These are phyloP conservation scores for Candida silvicultrix DNA, from an alignment of 805 yeast genomes.

Conservation along the genomic window DNA sequence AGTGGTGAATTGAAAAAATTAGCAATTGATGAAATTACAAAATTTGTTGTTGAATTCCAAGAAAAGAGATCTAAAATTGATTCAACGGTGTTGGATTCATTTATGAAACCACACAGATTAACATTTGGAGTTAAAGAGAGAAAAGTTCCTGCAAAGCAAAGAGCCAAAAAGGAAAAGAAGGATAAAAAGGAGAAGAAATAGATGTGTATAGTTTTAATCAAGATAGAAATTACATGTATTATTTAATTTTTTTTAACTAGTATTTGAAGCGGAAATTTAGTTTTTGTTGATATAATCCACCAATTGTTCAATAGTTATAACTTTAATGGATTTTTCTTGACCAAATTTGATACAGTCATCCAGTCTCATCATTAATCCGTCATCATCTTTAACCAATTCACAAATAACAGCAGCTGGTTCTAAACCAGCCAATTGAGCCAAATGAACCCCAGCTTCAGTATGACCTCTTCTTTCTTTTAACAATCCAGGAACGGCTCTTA, in stretches of 20 bases:
- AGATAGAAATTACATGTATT: background rate
- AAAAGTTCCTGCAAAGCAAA: constrained; percentile 59
- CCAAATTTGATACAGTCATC: constrained; percentile 78
- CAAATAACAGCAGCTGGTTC: constrained; percentile 89
- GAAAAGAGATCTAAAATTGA: constrained; percentile 62
- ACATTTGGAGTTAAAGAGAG: constrained; percentile 71
- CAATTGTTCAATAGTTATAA: constrained; percentile 74
- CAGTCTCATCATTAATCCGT: constrained; percentile 93
- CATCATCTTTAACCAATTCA: constrained; percentile 88
- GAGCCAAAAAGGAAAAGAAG: constrained; percentile 35
- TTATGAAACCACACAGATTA: constrained; percentile 82
- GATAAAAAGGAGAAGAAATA: constrained; percentile 8
- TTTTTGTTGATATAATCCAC: constrained; percentile 38
- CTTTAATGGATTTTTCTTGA: constrained; percentile 51
- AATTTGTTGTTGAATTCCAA: constrained; percentile 78
- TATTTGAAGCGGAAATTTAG: background rate
- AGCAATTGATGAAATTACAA: constrained; percentile 75
- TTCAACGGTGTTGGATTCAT: constrained; percentile 53
- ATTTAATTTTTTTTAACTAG: no score
- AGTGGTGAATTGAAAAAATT: constrained; percentile 91
- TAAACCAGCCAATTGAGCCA: constrained; percentile 69
- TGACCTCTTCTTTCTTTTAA: constrained; percentile 84
- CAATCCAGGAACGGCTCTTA: constrained; percentile 85
- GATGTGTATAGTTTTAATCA: background rate
- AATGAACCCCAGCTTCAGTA: constrained; percentile 94